A percentile compares a stretch with the other conserved stretches of the same genome.
These are phyloP conservation scores for Paramecium biaurelia DNA, from an alignment of 73 alveolate genomes.

Conservation along the genomic window DNA sequence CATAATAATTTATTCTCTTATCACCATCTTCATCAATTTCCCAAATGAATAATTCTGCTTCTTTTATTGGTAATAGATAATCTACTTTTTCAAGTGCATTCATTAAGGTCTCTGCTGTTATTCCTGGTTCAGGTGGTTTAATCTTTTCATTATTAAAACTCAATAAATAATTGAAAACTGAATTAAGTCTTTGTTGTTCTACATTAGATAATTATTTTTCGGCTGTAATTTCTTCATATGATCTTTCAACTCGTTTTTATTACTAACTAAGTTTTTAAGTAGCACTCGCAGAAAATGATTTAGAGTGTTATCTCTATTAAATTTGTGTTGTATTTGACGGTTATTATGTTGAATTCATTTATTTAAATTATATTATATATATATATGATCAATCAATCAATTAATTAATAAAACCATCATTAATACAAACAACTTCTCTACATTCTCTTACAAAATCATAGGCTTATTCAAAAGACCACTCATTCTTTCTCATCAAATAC, in stretches of 20 bases:
- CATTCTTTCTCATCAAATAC: conserved; percentile 55
- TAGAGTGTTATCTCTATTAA: not conserved
- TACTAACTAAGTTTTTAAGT: conserved; percentile 19
- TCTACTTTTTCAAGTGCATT: conserved; percentile 28
- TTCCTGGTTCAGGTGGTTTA: not conserved
- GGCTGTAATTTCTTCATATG: not conserved
- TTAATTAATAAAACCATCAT: conserved; percentile 60
- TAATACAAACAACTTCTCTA: conserved; percentile 35
- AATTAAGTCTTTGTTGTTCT: not conserved
- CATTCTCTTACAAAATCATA: conserved; percentile 36
- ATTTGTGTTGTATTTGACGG: not conserved
- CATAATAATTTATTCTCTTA: conserved; percentile 81
- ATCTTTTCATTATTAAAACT: not conserved
- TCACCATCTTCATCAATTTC: conserved; percentile 94
- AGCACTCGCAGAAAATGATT: not conserved
- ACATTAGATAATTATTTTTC: not conserved
- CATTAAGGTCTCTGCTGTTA: not conserved
- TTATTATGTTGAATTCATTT: conserved; percentile 1
- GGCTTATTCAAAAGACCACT: not conserved
- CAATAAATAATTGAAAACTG: not conserved
- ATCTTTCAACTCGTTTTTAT: not conserved
- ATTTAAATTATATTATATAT: not conserved
- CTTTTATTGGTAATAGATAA: not conserved
- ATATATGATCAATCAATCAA: not conserved
- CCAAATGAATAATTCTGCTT: conserved; percentile 68